A percentile compares a stretch with the other conserved stretches of the same genome.
phyloP scores from a whole-genome alignment of 1,284 basidiomycete species.

The Exsudoporus floridanus region DNA sequence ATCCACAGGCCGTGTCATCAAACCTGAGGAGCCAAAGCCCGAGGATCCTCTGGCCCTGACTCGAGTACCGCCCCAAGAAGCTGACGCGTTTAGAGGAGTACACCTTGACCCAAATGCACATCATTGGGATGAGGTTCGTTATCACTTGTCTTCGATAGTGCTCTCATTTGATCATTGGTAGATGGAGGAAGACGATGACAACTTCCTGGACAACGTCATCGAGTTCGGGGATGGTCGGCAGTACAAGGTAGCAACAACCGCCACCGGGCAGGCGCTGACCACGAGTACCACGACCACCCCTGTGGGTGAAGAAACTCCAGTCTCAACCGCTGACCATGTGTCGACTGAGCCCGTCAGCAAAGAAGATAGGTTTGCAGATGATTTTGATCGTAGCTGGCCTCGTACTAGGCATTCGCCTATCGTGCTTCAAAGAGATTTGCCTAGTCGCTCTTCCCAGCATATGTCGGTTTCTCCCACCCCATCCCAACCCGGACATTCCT shows the following conservation, averaged over 20 bases:
- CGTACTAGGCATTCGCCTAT: constrained; percentile 51
- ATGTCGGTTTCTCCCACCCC: constrained; percentile 36
- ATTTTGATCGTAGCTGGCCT: constrained; percentile 93
- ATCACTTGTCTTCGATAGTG: neutral
- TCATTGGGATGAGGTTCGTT: constrained; percentile 92
- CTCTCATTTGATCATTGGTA: constrained; percentile 31
- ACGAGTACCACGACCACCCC: constrained; percentile 10
- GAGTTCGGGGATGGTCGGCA: constrained; percentile 92
- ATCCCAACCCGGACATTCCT: constrained; percentile 46
- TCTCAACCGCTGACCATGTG: constrained; percentile 23
- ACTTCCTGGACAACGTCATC: constrained; percentile 84
- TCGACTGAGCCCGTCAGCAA: constrained; percentile 49
- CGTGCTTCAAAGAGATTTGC: constrained; percentile 42
- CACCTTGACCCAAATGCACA: constrained; percentile 90
- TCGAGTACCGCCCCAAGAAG: constrained; percentile 68
- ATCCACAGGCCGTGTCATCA: constrained; percentile 20
- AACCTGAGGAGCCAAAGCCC: constrained; percentile 36
- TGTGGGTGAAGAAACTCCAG: constrained; percentile 17
- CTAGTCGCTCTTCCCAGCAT: constrained; percentile 37
- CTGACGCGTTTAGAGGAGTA: constrained; percentile 89
- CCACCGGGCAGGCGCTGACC: constrained; percentile 32
- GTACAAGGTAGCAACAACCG: constrained; percentile 70
- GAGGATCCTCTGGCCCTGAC: constrained; percentile 35
- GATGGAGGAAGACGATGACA: constrained; percentile 90
- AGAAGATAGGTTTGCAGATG: constrained; percentile 80